phyloP scores from a whole-genome alignment of 1,139 yeast species.

The Meyerozyma carpophila region DNA sequence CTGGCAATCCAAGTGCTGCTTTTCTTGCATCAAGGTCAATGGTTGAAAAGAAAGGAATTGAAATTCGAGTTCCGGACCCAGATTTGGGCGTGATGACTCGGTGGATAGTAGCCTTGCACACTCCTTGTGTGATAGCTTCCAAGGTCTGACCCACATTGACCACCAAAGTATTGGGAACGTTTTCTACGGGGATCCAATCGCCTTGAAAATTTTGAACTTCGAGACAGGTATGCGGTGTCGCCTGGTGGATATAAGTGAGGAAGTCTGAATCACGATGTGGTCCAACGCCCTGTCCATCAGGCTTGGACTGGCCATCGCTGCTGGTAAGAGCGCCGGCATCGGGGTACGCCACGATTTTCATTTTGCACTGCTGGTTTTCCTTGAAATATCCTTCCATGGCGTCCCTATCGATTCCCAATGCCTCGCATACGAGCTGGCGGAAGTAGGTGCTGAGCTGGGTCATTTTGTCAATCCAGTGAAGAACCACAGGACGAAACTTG shows the following conservation, averaged over 20 bases:
- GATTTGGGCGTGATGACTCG: constrained; percentile 51
- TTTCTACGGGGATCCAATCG: constrained; percentile 54
- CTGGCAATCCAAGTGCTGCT: constrained; percentile 27
- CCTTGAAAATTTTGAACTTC: constrained; percentile 63
- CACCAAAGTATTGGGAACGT: constrained; percentile 37
- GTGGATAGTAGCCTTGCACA: constrained; percentile 64
- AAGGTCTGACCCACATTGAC: constrained; percentile 53
- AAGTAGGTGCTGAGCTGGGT: constrained; percentile 38
- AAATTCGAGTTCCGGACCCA: constrained; percentile 48
- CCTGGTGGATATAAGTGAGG: constrained; percentile 58
- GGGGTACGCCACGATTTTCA: constrained; percentile 52
- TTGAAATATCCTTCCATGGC: constrained; percentile 48
- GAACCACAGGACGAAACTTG: constrained; percentile 40
- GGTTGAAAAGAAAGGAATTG: constrained; percentile 52
- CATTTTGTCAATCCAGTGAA: constrained; percentile 44
- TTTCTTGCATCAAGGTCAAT: constrained; percentile 43
- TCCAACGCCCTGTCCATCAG: constrained; percentile 60
- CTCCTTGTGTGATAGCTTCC: constrained; percentile 50
- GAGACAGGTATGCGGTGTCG: constrained; percentile 45
- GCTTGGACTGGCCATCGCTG: constrained; percentile 20
- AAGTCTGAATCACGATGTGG: constrained; percentile 70
- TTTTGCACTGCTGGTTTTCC: constrained; percentile 47
- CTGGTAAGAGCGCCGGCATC: constrained; percentile 24
- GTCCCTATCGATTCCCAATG: constrained; percentile 43
- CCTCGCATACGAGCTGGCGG: constrained; percentile 46